phyloP scores from a whole-genome alignment of 1,139 yeast genomes.

The Zygosaccharomyces sapae region DNA sequence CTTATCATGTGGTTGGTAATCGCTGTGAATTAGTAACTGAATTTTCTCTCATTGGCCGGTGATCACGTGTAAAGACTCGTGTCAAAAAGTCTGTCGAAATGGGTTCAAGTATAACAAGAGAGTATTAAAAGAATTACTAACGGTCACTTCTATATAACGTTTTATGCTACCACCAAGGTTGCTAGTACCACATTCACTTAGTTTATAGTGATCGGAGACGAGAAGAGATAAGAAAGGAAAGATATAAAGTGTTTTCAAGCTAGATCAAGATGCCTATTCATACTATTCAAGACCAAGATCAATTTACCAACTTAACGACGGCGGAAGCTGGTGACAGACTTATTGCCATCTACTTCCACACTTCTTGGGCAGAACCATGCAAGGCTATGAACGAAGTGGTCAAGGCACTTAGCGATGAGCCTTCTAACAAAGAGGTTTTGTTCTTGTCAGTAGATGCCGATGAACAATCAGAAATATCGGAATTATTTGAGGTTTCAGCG shows the following conservation, averaged over 20 bases:
- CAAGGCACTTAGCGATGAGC: conserved; percentile 38
- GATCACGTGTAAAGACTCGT: background rate
- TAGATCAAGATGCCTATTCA: conserved; percentile 61
- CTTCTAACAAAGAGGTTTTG: conserved; percentile 38
- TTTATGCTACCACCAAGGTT: no score
- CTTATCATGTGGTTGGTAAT: background rate
- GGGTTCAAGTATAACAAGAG: background rate
- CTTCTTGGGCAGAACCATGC: conserved; percentile 97
- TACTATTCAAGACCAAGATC: conserved; percentile 75
- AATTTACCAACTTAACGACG: conserved; percentile 74
- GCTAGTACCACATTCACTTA: no score
- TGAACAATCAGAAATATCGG: conserved; percentile 78
- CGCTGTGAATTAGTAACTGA: background rate
- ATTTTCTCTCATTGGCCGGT: background rate
- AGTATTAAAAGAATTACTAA: background rate
- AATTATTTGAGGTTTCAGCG: conserved; percentile 87
- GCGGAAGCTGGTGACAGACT: conserved; percentile 57
- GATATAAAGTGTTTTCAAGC: background rate
- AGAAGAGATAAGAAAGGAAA: background rate
- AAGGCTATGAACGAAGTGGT: conserved; percentile 45
- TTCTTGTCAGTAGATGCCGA: conserved; percentile 88
- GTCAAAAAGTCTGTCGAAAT: conserved; percentile 1
- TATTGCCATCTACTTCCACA: conserved; percentile 79
- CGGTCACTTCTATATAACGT: no score
- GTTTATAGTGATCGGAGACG: no score